These are phyloP conservation scores for Salix dunnii DNA, from an alignment of 345 rosid genomes.

Conservation along the genomic window DNA sequence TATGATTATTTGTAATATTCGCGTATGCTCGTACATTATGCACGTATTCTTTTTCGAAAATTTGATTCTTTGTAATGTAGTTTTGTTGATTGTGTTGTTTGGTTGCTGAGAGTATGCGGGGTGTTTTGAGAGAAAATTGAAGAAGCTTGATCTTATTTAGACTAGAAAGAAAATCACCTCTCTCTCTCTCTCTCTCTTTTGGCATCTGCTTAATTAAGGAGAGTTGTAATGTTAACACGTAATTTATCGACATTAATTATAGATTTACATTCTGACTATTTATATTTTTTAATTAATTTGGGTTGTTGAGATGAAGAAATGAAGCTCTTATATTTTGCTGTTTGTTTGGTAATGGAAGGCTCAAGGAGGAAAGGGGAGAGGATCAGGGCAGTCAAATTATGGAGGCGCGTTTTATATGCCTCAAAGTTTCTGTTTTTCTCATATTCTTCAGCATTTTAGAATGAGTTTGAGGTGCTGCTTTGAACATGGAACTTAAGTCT, in stretches of 20 bases:
- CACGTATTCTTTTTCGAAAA: background rate
- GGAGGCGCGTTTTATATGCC: conserved; percentile 58
- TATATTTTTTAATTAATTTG: background rate
- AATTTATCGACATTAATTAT: background rate
- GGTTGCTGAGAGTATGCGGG: background rate
- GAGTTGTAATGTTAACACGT: too few relatives aligned
- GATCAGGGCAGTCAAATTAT: conserved; percentile 44
- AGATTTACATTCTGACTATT: too few relatives aligned
- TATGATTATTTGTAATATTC: background rate
- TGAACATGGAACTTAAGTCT: background rate
- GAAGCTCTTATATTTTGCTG: background rate
- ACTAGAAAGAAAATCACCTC: background rate
- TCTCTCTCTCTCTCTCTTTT: background rate
- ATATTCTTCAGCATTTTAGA: background rate
- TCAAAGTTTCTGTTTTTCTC: conserved; percentile 18
- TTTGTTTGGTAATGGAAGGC: conserved; percentile 36
- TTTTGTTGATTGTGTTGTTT: background rate
- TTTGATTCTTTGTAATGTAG: background rate
- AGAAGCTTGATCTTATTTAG: background rate
- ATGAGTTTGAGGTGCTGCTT: background rate
- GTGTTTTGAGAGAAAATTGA: background rate
- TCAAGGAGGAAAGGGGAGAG: conserved; percentile 34
- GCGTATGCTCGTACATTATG: background rate
- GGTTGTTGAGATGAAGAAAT: background rate
- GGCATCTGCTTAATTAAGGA: background rate